Evolutionary conservation across 169 alveolate genomes (phyloP).

Genomic region (Blepharisma undulans): DNA sequence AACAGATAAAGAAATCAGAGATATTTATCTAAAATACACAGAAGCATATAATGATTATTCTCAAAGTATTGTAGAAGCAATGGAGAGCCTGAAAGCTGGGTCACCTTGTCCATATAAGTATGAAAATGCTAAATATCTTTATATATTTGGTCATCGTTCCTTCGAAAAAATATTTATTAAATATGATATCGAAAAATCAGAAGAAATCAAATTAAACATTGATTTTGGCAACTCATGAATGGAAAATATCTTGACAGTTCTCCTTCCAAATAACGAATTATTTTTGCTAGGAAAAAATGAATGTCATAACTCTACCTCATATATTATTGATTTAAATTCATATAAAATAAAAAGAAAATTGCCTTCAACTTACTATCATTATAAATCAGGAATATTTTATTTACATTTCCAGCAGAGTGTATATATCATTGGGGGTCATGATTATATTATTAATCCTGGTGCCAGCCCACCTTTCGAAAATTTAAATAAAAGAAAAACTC

Average conservation of each 20-base stretch:
- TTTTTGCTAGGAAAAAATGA: neutral
- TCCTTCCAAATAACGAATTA: neutral
- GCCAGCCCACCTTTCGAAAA: neutral
- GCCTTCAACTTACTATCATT: neutral
- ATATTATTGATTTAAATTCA: neutral
- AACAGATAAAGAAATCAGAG: neutral
- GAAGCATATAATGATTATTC: neutral
- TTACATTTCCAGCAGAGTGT: neutral
- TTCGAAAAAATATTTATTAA: neutral
- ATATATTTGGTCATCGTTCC: neutral
- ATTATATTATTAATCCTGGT: too few species aligned
- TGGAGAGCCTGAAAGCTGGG: neutral
- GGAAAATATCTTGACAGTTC: neutral
- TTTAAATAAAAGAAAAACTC: neutral
- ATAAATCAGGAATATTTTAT: neutral
- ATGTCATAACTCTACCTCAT: neutral
- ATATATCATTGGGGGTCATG: neutral
- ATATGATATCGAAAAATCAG: neutral
- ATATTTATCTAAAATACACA: too few species aligned
- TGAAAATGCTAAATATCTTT: neutral
- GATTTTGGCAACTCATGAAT: neutral
- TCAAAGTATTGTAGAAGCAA: neutral
- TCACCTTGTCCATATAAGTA: neutral
- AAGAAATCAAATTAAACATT: too few species aligned
- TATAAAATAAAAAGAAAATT: neutral